These are phyloP conservation scores for Microcyclospora pomicola DNA, from an alignment of 2,329 filamentous ascomycete species.

Conservation along the genomic window DNA sequence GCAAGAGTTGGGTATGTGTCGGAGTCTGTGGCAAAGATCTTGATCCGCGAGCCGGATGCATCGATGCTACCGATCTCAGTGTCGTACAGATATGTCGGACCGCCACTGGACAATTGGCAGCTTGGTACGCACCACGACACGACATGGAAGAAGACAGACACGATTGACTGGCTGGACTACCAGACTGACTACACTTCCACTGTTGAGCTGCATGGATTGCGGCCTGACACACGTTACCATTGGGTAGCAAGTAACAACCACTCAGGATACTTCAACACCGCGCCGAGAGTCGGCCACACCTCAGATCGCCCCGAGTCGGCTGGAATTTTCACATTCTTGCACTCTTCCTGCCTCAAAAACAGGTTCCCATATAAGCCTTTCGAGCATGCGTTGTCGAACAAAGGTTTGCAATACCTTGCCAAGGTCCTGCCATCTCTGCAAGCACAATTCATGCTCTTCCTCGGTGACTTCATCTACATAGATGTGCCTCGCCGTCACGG, in stretches of 20 bases:
- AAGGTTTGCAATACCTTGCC: constrained; percentile 65
- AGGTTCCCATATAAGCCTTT: constrained; percentile 78
- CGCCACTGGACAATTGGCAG: constrained; percentile 22
- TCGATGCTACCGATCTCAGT: constrained; percentile 61
- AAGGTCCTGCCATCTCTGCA: constrained; percentile 56
- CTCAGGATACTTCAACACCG: constrained; percentile 65
- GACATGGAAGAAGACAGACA: constrained; percentile 54
- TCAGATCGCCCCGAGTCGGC: constrained; percentile 39
- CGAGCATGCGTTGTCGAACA: constrained; percentile 70
- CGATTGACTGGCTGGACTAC: constrained; percentile 51
- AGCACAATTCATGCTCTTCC: constrained; percentile 57
- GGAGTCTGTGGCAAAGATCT: constrained; percentile 59
- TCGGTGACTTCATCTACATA: constrained; percentile 80
- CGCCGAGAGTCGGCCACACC: constrained; percentile 54
- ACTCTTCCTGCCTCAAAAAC: constrained; percentile 83
- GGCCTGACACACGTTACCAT: constrained; percentile 61
- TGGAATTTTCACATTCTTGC: constrained; percentile 75
- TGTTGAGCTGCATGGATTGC: constrained; percentile 52
- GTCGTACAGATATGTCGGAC: constrained; percentile 38
- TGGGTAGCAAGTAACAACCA: constrained; percentile 82
- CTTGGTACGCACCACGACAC: constrained; percentile 31
- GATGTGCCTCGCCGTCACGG: constrained; percentile 78
- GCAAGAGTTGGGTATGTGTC: constrained; percentile 80
- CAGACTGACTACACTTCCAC: constrained; percentile 71
- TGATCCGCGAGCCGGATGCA: constrained; percentile 72